These are phyloP conservation scores for Cladosporium austrohemisphaericum DNA, from an alignment of 2,329 filamentous ascomycete species.

Conservation along the genomic window DNA sequence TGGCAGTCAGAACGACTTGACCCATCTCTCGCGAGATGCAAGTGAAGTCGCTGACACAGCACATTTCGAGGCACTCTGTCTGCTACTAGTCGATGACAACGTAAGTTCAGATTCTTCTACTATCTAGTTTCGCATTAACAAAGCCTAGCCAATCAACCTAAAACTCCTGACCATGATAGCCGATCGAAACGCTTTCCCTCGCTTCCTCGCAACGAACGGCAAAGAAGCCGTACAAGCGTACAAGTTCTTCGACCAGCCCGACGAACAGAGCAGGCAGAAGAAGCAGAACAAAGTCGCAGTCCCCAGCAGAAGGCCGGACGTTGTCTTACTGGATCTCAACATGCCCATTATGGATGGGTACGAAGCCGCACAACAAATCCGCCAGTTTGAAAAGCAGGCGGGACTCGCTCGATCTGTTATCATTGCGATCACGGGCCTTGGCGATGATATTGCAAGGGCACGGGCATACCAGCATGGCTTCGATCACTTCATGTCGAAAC, in stretches of 20 bases:
- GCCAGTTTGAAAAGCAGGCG: conserved; percentile 28
- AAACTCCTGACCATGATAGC: conserved; percentile 30
- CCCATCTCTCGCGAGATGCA: too few species aligned
- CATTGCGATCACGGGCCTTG: conserved; percentile 25
- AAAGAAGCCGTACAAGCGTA: conserved; percentile 47
- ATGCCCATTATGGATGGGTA: conserved; percentile 34
- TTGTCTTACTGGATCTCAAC: conserved; percentile 48
- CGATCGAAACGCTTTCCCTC: conserved; percentile 36
- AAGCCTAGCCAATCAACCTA: conserved; percentile 29
- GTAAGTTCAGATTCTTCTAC: too few species aligned
- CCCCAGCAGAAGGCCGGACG: conserved; percentile 23
- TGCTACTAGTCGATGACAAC: conserved; percentile 35
- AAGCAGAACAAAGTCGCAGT: background rate
- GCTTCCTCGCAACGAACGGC: conserved; percentile 46
- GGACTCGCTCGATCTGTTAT: conserved; percentile 18
- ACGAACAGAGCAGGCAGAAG: background rate
- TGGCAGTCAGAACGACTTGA: too few species aligned
- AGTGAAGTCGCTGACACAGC: too few species aligned
- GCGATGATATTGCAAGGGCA: conserved; percentile 17
- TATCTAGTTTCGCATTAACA: conserved; percentile 17
- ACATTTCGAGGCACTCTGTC: conserved; percentile 15
- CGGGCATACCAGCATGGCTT: conserved; percentile 30
- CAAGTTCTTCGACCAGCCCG: conserved; percentile 23
- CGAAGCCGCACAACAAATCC: conserved; percentile 33
- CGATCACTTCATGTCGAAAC: conserved; percentile 31